These are phyloP conservation scores for Solanum commersonii DNA, from an alignment of 257 asterid genomes.

Conservation along the genomic window DNA sequence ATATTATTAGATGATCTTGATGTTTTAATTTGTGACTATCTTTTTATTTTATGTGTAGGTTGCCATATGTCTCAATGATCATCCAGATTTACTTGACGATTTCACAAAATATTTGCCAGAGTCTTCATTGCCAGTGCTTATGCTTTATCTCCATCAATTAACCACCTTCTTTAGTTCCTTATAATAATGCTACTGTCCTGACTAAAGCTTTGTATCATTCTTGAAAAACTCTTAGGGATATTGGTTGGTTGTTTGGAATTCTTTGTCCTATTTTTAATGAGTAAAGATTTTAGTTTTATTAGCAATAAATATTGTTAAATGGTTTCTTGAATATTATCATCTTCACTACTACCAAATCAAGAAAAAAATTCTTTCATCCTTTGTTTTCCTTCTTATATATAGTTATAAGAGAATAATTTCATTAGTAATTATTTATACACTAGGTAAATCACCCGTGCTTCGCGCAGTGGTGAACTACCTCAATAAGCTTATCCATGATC, in stretches of 20 bases:
- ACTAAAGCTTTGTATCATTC: not conserved
- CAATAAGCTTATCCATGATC: too few species aligned
- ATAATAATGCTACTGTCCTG: not conserved
- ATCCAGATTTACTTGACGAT: slow-evolving; percentile 82
- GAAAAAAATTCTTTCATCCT: too few species aligned
- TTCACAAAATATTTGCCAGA: slow-evolving; percentile 83
- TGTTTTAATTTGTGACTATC: not conserved
- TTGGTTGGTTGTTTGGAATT: not conserved
- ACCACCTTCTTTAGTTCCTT: not conserved
- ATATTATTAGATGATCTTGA: not conserved
- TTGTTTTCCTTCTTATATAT: too few species aligned
- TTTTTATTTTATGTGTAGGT: slow-evolving; percentile 34
- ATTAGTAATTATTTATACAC: too few species aligned
- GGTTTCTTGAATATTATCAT: not conserved
- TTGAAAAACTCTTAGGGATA: not conserved
- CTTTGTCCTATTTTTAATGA: not conserved
- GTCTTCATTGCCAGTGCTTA: slow-evolving; percentile 37
- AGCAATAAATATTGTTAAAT: not conserved
- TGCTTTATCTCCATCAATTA: slow-evolving; percentile 4
- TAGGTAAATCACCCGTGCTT: too few species aligned
- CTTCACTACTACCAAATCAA: not conserved
- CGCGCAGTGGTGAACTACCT: too few species aligned
- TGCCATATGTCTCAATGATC: slow-evolving; percentile 64
- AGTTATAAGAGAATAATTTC: too few species aligned
- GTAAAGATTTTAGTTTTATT: not conserved